phyloP scores from a whole-genome alignment of 177 flowering plant genomes.

The Telopea speciosissima region DNA sequence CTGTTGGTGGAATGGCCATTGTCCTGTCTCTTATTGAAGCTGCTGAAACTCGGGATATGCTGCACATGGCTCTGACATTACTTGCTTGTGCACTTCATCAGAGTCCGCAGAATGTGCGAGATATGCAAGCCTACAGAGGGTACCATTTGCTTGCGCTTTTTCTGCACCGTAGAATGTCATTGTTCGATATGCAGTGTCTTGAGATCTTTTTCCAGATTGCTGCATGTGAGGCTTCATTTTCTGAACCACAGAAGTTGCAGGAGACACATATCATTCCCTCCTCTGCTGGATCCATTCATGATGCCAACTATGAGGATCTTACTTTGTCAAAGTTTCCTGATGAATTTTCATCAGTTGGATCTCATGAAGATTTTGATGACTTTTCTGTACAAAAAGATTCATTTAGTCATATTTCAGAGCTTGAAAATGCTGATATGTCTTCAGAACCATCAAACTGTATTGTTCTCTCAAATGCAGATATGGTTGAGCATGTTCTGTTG shows the following conservation, averaged over 20 bases:
- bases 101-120: constrained; percentile 67
- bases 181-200: constrained; percentile 76
- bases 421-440: constrained; percentile 45
- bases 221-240: constrained; percentile 82
- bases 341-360: constrained; percentile 62
- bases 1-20: constrained; percentile 68
- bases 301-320: constrained; percentile 48
- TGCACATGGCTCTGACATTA: constrained; percentile 69
- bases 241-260: constrained; percentile 59
- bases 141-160: constrained; percentile 71
- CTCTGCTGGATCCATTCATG: constrained; percentile 34
- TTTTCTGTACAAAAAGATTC: constrained; percentile 66
- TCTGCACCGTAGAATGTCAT: constrained; percentile 57
- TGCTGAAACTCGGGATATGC: constrained; percentile 73
- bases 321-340: constrained; percentile 56
- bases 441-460: constrained; percentile 76
- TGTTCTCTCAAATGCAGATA: constrained; percentile 72
- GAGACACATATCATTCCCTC: constrained; percentile 22
- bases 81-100: constrained; percentile 74
- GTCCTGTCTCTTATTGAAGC: constrained; percentile 73
- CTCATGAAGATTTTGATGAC: constrained; percentile 73
- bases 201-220: constrained; percentile 83
- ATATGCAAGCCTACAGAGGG: constrained; percentile 68
- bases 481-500: constrained; percentile 81
- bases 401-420: constrained; percentile 68